Evolutionary conservation across 1,284 basidiomycete species (phyloP).

Genomic region (Ceratobasidium papillatum): DNA sequence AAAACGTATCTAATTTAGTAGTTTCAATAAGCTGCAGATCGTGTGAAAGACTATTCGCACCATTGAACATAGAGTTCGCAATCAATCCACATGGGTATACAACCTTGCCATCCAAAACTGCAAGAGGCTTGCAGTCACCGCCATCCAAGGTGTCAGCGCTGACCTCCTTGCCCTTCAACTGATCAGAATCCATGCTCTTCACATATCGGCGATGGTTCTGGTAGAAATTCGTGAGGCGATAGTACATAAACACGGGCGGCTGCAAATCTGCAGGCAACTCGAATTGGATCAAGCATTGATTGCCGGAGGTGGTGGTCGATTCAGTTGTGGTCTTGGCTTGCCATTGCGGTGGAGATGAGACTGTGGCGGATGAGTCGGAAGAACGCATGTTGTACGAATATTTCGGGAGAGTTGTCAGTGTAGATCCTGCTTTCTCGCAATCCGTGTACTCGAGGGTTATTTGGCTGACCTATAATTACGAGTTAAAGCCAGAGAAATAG

Average conservation of each 20-base stretch:
- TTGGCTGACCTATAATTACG: constrained; percentile 74
- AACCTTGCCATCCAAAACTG: constrained; percentile 60
- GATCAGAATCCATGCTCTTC: constrained; percentile 86
- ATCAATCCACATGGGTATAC: constrained; percentile 97
- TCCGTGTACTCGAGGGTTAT: constrained; percentile 96
- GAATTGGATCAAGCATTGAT: constrained; percentile 80
- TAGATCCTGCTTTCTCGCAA: constrained; percentile 76
- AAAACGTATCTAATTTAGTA: constrained; percentile 74
- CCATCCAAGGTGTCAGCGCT: constrained; percentile 63
- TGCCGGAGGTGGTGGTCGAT: constrained; percentile 55
- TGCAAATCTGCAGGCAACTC: constrained; percentile 82
- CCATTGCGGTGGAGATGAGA: constrained; percentile 65
- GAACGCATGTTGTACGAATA: constrained; percentile 78
- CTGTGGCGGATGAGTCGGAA: constrained; percentile 58
- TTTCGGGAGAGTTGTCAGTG: constrained; percentile 68
- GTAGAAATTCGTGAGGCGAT: constrained; percentile 95
- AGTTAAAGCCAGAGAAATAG: constrained; percentile 16
- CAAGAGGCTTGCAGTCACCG: constrained; percentile 92
- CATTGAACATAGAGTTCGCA: constrained; percentile 98
- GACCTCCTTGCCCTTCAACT: constrained; percentile 81
- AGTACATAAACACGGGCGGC: constrained; percentile 89
- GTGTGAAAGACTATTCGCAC: constrained; percentile 56
- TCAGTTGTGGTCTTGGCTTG: constrained; percentile 67
- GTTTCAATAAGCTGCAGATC: constrained; percentile 8
- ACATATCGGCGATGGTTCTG: constrained; percentile 99